phyloP scores from a whole-genome alignment of 176 grass and related monocot species.

The Bonia amplexicaulis region DNA sequence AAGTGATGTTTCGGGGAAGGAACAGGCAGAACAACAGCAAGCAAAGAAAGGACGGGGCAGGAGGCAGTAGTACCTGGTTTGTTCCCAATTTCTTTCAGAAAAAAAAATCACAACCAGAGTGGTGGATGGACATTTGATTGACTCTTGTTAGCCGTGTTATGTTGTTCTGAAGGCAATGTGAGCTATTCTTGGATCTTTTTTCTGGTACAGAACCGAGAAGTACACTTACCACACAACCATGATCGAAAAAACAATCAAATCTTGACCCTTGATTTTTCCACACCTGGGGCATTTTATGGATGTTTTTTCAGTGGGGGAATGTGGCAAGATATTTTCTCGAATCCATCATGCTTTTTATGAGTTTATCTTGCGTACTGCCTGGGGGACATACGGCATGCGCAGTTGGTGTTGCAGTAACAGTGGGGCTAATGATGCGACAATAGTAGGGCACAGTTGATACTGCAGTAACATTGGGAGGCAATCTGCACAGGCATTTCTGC shows the following conservation, averaged over 20 bases:
- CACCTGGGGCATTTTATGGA: background rate
- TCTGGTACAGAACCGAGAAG: background rate
- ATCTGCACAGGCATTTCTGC: background rate
- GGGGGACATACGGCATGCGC: background rate
- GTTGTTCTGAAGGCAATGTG: constrained; percentile 14
- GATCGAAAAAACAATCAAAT: background rate
- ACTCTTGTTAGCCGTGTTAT: background rate
- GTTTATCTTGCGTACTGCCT: background rate
- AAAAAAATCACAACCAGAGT: background rate
- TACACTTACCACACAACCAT: background rate
- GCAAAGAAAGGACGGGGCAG: constrained; percentile 89
- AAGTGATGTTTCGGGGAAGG: constrained; percentile 81
- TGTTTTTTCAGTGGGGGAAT: background rate
- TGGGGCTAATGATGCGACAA: background rate
- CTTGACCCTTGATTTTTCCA: background rate
- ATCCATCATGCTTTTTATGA: background rate
- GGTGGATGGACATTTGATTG: constrained; percentile 15
- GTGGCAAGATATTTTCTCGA: background rate
- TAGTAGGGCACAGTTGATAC: background rate
- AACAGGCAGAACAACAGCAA: constrained; percentile 75
- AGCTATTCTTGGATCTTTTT: constrained; percentile 15
- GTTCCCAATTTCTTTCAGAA: background rate
- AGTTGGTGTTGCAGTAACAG: background rate
- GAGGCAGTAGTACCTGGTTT: constrained; percentile 46
- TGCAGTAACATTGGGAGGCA: background rate